phyloP scores from a whole-genome alignment of 1,284 basidiomycete species.

The Apiotrichum mycotoxinovorans region DNA sequence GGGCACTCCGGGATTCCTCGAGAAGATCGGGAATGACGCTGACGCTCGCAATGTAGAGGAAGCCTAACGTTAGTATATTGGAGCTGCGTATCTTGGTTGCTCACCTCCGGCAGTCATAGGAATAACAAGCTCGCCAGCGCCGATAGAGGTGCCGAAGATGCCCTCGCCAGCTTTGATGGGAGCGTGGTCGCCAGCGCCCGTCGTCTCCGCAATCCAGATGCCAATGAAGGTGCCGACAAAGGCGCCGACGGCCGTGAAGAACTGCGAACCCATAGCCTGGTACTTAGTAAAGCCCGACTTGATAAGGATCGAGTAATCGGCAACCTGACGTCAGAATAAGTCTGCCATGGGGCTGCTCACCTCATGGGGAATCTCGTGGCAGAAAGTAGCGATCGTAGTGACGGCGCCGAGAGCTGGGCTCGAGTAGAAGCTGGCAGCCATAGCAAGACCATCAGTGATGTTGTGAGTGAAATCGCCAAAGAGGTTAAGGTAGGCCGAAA shows the following conservation, averaged over 20 bases:
- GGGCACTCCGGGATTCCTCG: constrained; percentile 76
- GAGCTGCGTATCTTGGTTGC: constrained; percentile 8
- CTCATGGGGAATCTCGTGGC: constrained; percentile 86
- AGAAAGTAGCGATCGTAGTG: constrained; percentile 84
- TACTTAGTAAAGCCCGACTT: constrained; percentile 82
- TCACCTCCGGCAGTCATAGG: constrained; percentile 74
- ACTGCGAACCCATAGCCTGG: constrained; percentile 87
- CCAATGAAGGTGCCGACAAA: constrained; percentile 88
- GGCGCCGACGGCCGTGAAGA: constrained; percentile 80
- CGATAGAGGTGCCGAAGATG: constrained; percentile 72
- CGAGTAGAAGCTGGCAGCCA: constrained; percentile 87
- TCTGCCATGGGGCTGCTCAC: constrained; percentile 18
- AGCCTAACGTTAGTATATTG: constrained; percentile 55
- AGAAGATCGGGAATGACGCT: constrained; percentile 81
- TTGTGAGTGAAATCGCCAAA: constrained; percentile 74
- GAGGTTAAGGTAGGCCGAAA: constrained; percentile 83
- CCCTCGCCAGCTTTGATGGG: constrained; percentile 57
- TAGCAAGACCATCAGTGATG: constrained; percentile 75
- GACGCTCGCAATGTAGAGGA: constrained; percentile 85
- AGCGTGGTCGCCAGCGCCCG: constrained; percentile 43
- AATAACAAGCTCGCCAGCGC: constrained; percentile 75
- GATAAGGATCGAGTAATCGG: constrained; percentile 83
- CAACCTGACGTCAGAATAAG: constrained; percentile 55
- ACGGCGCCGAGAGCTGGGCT: constrained; percentile 83
- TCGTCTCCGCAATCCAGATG: constrained; percentile 65